phyloP scores from a whole-genome alignment of 129 eudicot genomes.

The Heracleum sosnowskyi region DNA sequence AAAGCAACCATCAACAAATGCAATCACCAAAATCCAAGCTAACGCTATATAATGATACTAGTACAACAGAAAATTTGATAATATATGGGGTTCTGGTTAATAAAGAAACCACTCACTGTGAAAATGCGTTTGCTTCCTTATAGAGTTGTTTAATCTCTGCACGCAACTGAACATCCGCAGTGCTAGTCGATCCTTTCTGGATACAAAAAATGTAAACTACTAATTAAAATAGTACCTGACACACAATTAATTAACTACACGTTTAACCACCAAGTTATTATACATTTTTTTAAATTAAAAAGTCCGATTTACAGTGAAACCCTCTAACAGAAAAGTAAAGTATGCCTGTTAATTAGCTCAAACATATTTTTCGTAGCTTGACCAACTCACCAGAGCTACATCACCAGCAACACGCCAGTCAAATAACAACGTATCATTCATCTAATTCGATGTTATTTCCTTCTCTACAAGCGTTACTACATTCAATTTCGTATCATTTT shows the following conservation, averaged over 20 bases:
- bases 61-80: neutral
- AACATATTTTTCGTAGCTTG: neutral
- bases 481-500: neutral
- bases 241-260: neutral
- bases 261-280: neutral
- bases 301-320: neutral
- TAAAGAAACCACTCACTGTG: conserved; percentile 47
- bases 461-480: neutral
- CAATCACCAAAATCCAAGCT: neutral
- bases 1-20: neutral
- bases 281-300: neutral
- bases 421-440: neutral
- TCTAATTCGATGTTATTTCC: neutral
- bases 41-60: neutral
- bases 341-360: neutral
- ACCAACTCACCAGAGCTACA: neutral
- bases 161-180: conserved; percentile 38
- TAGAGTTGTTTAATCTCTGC: conserved; percentile 58
- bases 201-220: neutral
- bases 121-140: conserved; percentile 54
- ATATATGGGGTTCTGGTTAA: neutral
- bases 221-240: neutral
- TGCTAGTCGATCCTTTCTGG: conserved; percentile 43
- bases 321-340: neutral
- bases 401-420: no score